Percentiles rank a stretch among this genome's conserved stretches.
Evolutionary conservation across 75 land plant species (phyloP).

Genomic region (Selaginella moellendorffii): DNA sequence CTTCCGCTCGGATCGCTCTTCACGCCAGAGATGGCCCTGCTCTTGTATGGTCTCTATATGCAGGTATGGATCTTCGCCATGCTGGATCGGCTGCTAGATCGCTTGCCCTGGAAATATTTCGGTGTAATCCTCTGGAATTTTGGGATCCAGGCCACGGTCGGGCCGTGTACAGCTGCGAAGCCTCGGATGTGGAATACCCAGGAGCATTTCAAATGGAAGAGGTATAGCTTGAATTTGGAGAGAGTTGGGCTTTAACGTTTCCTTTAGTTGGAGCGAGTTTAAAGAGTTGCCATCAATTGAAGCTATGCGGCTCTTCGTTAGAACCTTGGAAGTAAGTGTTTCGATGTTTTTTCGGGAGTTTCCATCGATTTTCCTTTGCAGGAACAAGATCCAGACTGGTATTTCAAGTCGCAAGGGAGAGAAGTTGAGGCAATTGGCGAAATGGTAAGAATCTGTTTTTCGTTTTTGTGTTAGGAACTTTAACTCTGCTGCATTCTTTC

Average conservation of each 20-base stretch:
- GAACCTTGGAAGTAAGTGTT: constrained; percentile 74
- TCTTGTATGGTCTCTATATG: constrained; percentile 58
- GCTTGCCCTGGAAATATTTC: too few relatives aligned
- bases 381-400: constrained; percentile 97
- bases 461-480: neutral
- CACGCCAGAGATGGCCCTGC: constrained; percentile 34
- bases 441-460: constrained; percentile 19
- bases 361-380: constrained; percentile 17
- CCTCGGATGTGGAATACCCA: constrained; percentile 74
- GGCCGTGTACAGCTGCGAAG: constrained; percentile 69
- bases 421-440: constrained; percentile 39
- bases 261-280: constrained; percentile 67
- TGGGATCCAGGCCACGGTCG: constrained; percentile 72
- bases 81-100: too few relatives aligned
- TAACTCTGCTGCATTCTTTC: neutral
- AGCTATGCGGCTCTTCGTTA: constrained; percentile 96
- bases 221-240: constrained; percentile 26
- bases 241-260: neutral
- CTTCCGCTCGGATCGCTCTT: constrained; percentile 25
- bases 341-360: too few relatives aligned
- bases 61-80: too few relatives aligned
- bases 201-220: constrained; percentile 81
- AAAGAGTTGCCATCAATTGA: constrained; percentile 78
- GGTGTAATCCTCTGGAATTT: too few relatives aligned
- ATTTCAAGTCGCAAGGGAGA: constrained; percentile 48